Evolutionary conservation across 2,329 filamentous ascomycete genomes (phyloP).

Genomic region (Catunica adiposa): DNA sequence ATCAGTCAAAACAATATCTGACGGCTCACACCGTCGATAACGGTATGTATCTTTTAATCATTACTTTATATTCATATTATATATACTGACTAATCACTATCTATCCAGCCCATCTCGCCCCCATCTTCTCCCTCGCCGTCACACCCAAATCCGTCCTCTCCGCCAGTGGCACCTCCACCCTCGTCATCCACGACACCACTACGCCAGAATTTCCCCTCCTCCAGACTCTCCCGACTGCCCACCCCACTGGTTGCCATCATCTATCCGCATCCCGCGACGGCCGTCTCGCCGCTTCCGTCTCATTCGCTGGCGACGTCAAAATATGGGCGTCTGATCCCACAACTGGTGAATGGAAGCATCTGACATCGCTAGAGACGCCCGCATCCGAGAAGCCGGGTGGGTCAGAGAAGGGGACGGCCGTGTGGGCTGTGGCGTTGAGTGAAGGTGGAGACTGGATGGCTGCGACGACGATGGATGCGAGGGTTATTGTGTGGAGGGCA

Average conservation of each 20-base stretch:
- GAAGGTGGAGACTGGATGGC: constrained; percentile 71
- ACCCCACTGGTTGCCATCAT: constrained; percentile 85
- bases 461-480: constrained; percentile 50
- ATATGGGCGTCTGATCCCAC: constrained; percentile 54
- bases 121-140: constrained; percentile 70
- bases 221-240: constrained; percentile 65
- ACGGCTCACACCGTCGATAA: constrained; percentile 81
- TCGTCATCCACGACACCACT: constrained; percentile 64
- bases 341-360: constrained; percentile 32
- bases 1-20: constrained; percentile 92
- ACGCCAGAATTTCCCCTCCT: constrained; percentile 56
- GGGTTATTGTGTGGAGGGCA: constrained; percentile 10
- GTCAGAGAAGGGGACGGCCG: constrained; percentile 43
- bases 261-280: constrained; percentile 55
- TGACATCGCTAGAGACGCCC: constrained; percentile 18
- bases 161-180: constrained; percentile 65
- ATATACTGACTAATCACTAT: constrained; percentile 14
- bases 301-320: constrained; percentile 78
- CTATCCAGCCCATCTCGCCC: constrained; percentile 55
- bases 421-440: constrained; percentile 79
- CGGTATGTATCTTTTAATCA: constrained; percentile 36
- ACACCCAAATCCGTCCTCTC: constrained; percentile 62
- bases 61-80: not conserved
- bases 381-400: not conserved
- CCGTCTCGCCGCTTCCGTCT: constrained; percentile 59